These are phyloP conservation scores for Trypanosoma boissoni DNA, from an alignment of 208 protist species.

Conservation along the genomic window DNA sequence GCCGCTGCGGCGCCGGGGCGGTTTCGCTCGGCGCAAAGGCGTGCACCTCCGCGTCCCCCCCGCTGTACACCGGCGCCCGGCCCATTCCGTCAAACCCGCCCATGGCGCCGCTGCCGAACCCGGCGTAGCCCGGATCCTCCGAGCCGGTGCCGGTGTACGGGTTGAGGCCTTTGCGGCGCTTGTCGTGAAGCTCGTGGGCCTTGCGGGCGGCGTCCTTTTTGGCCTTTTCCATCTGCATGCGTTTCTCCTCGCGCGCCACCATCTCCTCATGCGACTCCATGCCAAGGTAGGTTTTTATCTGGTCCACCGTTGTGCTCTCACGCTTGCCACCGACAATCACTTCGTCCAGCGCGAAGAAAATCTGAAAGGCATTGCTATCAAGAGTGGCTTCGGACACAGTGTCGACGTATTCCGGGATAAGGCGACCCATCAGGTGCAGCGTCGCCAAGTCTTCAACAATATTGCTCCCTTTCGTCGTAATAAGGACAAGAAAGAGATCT, in stretches of 20 bases:
- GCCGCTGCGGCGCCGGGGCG: slow-evolving; percentile 1
- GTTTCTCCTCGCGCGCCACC: slow-evolving; percentile 72
- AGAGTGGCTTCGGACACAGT: slow-evolving; percentile 76
- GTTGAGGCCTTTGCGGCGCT: slow-evolving; percentile 36
- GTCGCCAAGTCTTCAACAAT: slow-evolving; percentile 98
- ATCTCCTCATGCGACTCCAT: slow-evolving; percentile 98
- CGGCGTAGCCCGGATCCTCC: slow-evolving; percentile 41
- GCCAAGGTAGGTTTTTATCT: slow-evolving; percentile 95
- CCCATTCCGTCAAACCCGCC: neutral
- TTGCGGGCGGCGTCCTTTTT: slow-evolving; percentile 87
- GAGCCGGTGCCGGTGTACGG: slow-evolving; percentile 79
- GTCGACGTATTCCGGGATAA: slow-evolving; percentile 91
- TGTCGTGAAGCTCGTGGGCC: slow-evolving; percentile 80
- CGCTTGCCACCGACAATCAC: slow-evolving; percentile 93
- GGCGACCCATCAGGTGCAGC: slow-evolving; percentile 90
- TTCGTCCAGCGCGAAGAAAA: slow-evolving; percentile 98
- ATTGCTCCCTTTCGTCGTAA: slow-evolving; percentile 96
- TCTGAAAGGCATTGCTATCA: slow-evolving; percentile 84
- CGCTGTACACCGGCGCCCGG: neutral
- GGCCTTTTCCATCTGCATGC: slow-evolving; percentile 88
- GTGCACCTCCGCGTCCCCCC: neutral
- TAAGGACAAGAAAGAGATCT: slow-evolving; percentile 89
- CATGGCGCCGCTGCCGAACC: slow-evolving; percentile 30
- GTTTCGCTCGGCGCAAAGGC: neutral
- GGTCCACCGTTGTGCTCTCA: slow-evolving; percentile 92